Evolutionary conservation across 2,329 filamentous ascomycete genomes (phyloP), one percentile per base, ranked within the genome.

Genomic region (Ascochyta rabiei): DNA sequence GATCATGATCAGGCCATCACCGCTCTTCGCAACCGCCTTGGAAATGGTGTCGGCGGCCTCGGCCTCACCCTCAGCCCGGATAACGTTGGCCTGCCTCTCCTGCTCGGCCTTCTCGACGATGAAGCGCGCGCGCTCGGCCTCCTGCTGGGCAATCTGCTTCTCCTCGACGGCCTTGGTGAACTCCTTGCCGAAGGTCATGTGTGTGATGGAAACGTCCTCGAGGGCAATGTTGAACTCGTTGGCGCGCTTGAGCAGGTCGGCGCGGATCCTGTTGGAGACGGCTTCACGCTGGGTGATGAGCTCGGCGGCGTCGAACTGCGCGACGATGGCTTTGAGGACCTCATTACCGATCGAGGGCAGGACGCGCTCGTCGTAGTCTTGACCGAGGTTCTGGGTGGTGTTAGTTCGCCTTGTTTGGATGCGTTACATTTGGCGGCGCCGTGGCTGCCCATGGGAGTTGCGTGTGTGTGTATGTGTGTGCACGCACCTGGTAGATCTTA

Each of bases 141-240:
- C 95, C 80, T 99, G 95, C 81, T 99, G 95, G 51, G 95, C 95
- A 77, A 99, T 99, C 84, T 99, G 95, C 87, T 99, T 99, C 86
- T 99, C 95, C 82, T 99, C 95, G 71, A 99, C 95, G 63, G 95
- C 95, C 78, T 91, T 90, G 58, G 95, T 99, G 84, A 99, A 99
- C 80, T 99, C 95, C 78, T 93, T 93, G 68, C 95, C 95, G 76
- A 99, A 99, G 48, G 95, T 99, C 95, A 99, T 99, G 84, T 99
- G 95, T 59, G 95, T 99, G 79, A 99, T 99, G 74, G 91, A 96
- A 57, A 99, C 95, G 74, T 99, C 95, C 80, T 99, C 95, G 48
- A 99, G 90, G 24, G 92, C 91, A 74, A 99, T 99, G 84, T 99
- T 96, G 87, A 99, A 99, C 79, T 99, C 95, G 71, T 88, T 82